A percentile compares a stretch with the other conserved stretches of the same genome.
These are phyloP conservation scores for Cadophora malorum DNA, from an alignment of 2,329 filamentous ascomycete species.

Conservation along the genomic window DNA sequence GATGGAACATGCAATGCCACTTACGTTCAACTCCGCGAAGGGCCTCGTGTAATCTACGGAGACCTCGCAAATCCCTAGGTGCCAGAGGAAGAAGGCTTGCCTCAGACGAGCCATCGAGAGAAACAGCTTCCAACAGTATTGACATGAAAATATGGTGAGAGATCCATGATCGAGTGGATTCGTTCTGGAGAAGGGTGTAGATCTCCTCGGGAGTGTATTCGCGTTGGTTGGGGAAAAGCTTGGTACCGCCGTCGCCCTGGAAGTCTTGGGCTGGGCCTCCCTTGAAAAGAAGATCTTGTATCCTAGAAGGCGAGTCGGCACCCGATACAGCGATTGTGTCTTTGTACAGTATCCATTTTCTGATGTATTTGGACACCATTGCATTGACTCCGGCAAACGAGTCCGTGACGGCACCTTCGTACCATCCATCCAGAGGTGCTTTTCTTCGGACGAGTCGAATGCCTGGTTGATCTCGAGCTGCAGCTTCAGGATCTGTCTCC, in stretches of 20 bases:
- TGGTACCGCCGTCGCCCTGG: not conserved
- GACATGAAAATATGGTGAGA: not conserved
- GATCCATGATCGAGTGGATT: not conserved
- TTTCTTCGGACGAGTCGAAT: not conserved
- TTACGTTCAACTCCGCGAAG: not conserved
- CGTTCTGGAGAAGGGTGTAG: not conserved
- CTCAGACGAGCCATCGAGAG: not conserved
- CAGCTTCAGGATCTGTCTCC: not conserved
- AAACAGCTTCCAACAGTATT: not conserved
- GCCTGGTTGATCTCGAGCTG: not conserved
- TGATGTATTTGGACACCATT: not conserved
- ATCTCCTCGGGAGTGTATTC: not conserved
- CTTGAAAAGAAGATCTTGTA: not conserved
- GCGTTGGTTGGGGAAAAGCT: not conserved
- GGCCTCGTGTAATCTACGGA: not conserved
- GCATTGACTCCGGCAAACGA: not conserved
- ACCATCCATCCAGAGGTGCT: not conserved
- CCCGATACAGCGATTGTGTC: not conserved
- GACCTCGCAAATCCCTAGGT: not conserved
- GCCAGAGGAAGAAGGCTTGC: not conserved
- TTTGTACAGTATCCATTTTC: not conserved
- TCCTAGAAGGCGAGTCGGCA: not conserved
- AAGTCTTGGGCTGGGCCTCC: not conserved
- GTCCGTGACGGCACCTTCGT: not conserved
- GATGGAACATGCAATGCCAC: too few relatives aligned